Evolutionary conservation across 169 alveolate species (phyloP), one percentile per base, ranked within the genome.

Genomic region (Babesia ovata): DNA sequence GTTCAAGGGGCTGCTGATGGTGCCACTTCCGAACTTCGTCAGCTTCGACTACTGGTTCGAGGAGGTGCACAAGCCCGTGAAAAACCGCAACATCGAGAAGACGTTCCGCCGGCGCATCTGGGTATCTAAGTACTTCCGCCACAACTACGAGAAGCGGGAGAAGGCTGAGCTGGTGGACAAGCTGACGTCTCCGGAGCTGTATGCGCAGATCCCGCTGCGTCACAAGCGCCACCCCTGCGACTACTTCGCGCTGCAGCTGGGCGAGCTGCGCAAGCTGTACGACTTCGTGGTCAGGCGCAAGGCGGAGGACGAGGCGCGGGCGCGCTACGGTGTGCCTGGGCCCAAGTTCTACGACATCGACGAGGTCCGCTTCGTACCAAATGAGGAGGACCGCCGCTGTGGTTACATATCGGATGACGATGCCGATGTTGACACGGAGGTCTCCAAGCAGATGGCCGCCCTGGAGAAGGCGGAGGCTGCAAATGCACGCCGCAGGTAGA

Each of bases 11-110:
- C 36, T 75, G 33, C 39, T 83, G 36, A 73, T 83, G 86, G 77
- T 83, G 28, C 90, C 90, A 19, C 46, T 83, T 11, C 90, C 90
- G n/a, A 46, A 42, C 24, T 12, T 63, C 49, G 90, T 83, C 21
- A 75, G 86, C 69, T 83, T 74, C 57, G 90, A 83, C 53, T 83
- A 73, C 66, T 83, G 90, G 90, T 83, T 83, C 57, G 86, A 83
- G 83, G 90, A 83, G 72, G 75, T 60, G 16, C 79, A 83, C 77
- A 75, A 69, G 24, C 90, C 86, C 11, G 77, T 75, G 50, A 74
- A 75, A 36, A 75, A 59, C 57, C 54, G 50, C 24, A 52, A 36
- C 29, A 83, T 83, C 42, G 83, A 83, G 22, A 53, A 67, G 46
- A 52, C 39, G 24, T 83, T 66, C 65, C 44, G 62, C 26, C 45